Evolutionary conservation across 768 basidiomycete species (phyloP), one percentile per base, ranked within the genome.

Genomic region (Leccinum uliginosum): DNA sequence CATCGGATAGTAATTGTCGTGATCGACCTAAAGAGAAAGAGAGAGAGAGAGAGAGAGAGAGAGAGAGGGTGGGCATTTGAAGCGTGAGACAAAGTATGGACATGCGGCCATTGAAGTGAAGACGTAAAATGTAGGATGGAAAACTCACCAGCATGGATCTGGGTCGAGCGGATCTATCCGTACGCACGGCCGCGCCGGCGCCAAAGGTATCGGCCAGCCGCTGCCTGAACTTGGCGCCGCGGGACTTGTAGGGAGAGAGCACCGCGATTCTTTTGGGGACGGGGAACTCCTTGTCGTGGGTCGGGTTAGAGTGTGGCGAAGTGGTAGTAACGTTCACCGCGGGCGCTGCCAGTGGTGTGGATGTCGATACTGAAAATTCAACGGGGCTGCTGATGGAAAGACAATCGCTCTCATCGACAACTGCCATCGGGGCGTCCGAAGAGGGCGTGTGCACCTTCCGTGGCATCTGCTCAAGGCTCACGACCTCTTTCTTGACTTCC

Each of bases 121-220:
- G 21, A 43, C 0, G 34, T 6, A 34, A 15, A 34, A 32, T 32
- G 6, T 32, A 6, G 29, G 4, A 38, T 38, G 38, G 10, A 40
- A 40, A 40, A 11, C 40, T 43, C 3, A 43, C 40, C 40, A 43
- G 19, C 19, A 19, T 43, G 8, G 55, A 51, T 53, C 52, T 62
- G 11, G 68, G 68, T 7, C 59, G 61, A 4, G 63, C 69, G 9
- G 23, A 34, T 10, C 44, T 66, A 55, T 65, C 69, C 15, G 45
- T 66, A 1, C 65, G 68, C n/a, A 71, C 65, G 4, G 56, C 52
- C 3, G 57, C 53, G 5, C 60, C 40, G 14, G 58, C 54, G 8
- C 68, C 69, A 21, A 71, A 69, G 3, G 57, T 30, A 23, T 57
- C 21, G n/a, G 56, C 21, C 11, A 69, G 19, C 2, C 62, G 60